A percentile compares a stretch with the other conserved stretches of the same genome.
Conservation (phyloP, 2,329 filamentous ascomycete genomes). For the Trichoderma atrobrunneum region DNA sequence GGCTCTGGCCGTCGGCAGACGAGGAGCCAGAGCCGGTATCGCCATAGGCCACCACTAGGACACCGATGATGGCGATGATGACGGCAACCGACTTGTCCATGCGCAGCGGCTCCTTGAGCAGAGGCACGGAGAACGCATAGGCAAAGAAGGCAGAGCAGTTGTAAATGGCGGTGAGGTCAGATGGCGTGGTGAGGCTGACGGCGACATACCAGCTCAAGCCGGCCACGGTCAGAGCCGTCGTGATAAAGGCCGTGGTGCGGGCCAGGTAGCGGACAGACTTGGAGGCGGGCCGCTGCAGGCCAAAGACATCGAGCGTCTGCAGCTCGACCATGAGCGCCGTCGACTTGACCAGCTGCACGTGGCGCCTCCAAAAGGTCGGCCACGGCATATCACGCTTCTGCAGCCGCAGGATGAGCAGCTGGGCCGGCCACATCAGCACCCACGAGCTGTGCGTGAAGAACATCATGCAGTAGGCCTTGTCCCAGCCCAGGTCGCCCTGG, state of each 20-base stretch:
- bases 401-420: conserved; percentile 75
- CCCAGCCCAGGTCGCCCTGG: conserved; percentile 86
- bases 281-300: conserved; percentile 34
- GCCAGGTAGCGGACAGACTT: conserved; percentile 61
- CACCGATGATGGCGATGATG: conserved; percentile 79
- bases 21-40: conserved; percentile 53
- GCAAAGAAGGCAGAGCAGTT: conserved; percentile 99
- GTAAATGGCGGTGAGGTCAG: conserved; percentile 95
- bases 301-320: conserved; percentile 66
- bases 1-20: not conserved
- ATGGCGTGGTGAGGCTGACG: conserved; percentile 87
- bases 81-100: conserved; percentile 85
- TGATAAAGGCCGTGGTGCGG: conserved; percentile 76
- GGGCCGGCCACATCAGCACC: conserved; percentile 82
- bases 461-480: conserved; percentile 99
- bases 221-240: conserved; percentile 81
- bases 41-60: conserved; percentile 93
- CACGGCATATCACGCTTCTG: conserved; percentile 78
- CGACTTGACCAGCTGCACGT: conserved; percentile 49
- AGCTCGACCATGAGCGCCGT: conserved; percentile 80
- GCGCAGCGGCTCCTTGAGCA: conserved; percentile 80
- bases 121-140: conserved; percentile 90
- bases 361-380: conserved; percentile 76
- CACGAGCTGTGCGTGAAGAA: conserved; percentile 96
- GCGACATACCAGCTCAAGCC: conserved; percentile 95